Evolutionary conservation across 371 early-diverging fungal species (phyloP).

Genomic region (Actinomortierella ambigua): DNA sequence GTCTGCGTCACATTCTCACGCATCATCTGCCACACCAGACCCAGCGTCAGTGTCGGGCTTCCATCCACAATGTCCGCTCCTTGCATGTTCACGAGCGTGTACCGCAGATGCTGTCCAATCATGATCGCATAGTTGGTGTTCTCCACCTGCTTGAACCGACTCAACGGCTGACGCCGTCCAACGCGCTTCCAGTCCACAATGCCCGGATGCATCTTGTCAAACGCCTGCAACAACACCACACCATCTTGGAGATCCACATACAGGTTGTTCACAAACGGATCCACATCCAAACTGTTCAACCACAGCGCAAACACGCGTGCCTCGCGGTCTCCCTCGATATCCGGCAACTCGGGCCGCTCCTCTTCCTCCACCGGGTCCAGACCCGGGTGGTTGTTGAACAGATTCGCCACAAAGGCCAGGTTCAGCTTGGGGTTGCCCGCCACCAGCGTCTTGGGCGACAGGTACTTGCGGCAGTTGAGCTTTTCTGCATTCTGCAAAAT

Average conservation of each 20-base stretch:
- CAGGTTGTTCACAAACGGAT: constrained; percentile 92
- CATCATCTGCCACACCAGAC: constrained; percentile 97
- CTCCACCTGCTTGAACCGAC: constrained; percentile 95
- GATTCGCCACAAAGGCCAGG: constrained; percentile 93
- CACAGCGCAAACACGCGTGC: constrained; percentile 96
- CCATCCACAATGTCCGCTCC: constrained; percentile 95
- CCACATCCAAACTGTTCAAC: constrained; percentile 94
- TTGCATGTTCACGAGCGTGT: constrained; percentile 94
- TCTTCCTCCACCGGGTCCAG: constrained; percentile 89
- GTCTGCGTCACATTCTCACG: constrained; percentile 94
- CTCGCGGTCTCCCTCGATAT: constrained; percentile 91
- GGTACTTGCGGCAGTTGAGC: constrained; percentile 91
- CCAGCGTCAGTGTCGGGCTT: constrained; percentile 83
- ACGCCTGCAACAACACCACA: constrained; percentile 84
- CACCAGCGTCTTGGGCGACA: constrained; percentile 91
- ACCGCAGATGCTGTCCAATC: constrained; percentile 83
- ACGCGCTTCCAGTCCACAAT: constrained; percentile 90
- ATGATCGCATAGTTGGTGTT: constrained; percentile 93
- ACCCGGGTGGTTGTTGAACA: constrained; percentile 96
- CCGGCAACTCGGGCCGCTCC: constrained; percentile 82
- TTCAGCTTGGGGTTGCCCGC: constrained; percentile 96
- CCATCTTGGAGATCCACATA: constrained; percentile 88
- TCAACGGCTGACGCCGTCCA: constrained; percentile 71
- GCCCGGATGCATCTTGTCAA: constrained; percentile 90
- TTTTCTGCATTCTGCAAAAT: constrained; percentile 91